Percentiles rank a stretch among this genome's conserved stretches.
phyloP scores from a whole-genome alignment of 2,329 filamentous ascomycete genomes.

The Pezicula radicicola region DNA sequence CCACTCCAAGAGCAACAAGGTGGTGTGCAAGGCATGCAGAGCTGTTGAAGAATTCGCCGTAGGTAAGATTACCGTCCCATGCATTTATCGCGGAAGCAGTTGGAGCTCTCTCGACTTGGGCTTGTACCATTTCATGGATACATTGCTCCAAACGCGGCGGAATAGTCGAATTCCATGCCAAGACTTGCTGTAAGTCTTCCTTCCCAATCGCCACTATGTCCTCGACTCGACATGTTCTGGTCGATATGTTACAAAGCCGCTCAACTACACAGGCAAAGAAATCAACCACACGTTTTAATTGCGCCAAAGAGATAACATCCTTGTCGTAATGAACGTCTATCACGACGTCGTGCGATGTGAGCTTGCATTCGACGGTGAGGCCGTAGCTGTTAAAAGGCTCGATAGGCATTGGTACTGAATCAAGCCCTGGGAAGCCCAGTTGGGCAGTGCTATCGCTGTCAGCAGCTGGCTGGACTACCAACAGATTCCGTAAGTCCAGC shows the following conservation, averaged over 20 bases:
- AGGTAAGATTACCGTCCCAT: conserved; percentile 1
- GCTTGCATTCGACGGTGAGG: not conserved
- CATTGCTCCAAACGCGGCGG: not conserved
- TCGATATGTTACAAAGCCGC: not conserved
- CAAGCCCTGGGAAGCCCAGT: conserved; percentile 1
- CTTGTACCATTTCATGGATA: conserved; percentile 1
- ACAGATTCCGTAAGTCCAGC: not conserved
- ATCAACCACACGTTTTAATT: not conserved
- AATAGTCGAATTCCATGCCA: not conserved
- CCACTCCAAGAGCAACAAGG: conserved; percentile 1
- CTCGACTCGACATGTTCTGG: not conserved
- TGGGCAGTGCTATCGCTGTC: not conserved
- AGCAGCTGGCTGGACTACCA: not conserved
- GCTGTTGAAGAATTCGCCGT: not conserved
- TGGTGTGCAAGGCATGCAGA: not conserved
- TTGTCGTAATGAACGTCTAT: not conserved
- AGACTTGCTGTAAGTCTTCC: conserved; percentile 1
- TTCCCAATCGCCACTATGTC: not conserved
- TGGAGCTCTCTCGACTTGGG: conserved; percentile 1
- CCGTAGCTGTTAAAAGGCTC: conserved; percentile 1
- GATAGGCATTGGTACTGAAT: not conserved
- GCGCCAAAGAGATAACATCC: not conserved
- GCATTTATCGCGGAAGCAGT: not conserved
- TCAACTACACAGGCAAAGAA: conserved; percentile 2
- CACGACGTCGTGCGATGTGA: not conserved